phyloP scores from a whole-genome alignment of 768 basidiomycete genomes.

The Mycena filopes region DNA sequence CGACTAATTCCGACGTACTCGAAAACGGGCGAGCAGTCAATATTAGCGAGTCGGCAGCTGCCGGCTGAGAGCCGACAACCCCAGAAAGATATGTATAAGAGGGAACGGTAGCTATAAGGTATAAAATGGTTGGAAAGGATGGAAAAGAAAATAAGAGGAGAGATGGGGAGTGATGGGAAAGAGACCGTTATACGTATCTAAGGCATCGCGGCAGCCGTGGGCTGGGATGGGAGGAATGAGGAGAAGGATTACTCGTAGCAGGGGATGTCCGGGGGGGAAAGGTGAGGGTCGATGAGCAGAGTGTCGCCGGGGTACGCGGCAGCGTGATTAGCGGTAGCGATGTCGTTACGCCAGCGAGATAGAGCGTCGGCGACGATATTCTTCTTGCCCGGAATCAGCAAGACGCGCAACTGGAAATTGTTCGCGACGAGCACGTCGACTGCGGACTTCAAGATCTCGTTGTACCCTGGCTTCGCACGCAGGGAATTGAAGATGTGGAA shows the following conservation, averaged over 20 bases:
- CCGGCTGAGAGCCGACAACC: no score
- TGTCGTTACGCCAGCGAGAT: constrained; percentile 25
- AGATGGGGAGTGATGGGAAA: not conserved
- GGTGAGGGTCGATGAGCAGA: not conserved
- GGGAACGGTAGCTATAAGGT: not conserved
- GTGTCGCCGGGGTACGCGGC: not conserved
- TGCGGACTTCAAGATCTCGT: constrained; percentile 26
- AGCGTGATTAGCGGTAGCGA: constrained; percentile 4
- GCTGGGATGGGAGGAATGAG: not conserved
- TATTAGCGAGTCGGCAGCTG: no score
- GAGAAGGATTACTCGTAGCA: not conserved
- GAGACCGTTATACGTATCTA: not conserved
- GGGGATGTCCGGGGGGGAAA: constrained; percentile 7
- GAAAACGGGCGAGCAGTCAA: no score
- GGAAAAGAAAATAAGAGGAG: not conserved
- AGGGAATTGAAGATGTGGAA: constrained; percentile 39
- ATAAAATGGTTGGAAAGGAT: not conserved
- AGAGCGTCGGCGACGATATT: constrained; percentile 38
- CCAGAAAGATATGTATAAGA: no score
- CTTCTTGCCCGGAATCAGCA: constrained; percentile 27
- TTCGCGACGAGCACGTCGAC: constrained; percentile 17
- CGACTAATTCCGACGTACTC: no score
- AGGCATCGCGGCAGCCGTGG: not conserved
- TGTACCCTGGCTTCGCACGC: constrained; percentile 22
- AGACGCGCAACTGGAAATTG: constrained; percentile 29